Evolutionary conservation across 148 eudicot species (phyloP), one percentile per base, ranked within the genome.

Genomic region (Persicaria maculosa): DNA sequence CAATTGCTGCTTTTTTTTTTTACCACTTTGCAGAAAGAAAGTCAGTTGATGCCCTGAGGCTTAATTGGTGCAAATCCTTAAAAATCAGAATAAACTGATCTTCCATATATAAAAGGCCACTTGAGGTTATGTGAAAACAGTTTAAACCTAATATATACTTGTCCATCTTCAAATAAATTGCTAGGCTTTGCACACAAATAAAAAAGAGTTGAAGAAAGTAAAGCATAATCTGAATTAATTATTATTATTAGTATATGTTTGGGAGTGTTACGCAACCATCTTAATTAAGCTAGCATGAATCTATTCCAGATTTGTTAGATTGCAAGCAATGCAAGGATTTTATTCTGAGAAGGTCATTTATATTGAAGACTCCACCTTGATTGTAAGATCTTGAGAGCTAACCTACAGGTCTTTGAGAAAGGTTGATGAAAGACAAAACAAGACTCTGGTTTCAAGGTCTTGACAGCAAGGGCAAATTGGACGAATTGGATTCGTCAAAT

Each of bases 1-100:
- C 40, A 50, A 72, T 4, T 50, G 44, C 44, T 47, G 25, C 58
- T 50, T n/a, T n/a, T n/a, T n/a, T n/a, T n/a, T n/a, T n/a, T 72
- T 20, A 72, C 20, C 16, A 72, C 74, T 72, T 72, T 47, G 25
- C 36, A 7, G 25, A 72, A 72, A 72, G 74, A 44, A 48, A 14
- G 70, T 72, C 74, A 25, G 55, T 50, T 48, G 74, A 72, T 72
- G 50, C 74, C 54, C 43, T 14, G 9, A 46, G 22, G 36, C 53
- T 20, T n/a, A n/a, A n/a, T n/a, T 54, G 47, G 73, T 44, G 50
- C 36, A 72, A 25, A 25, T 47, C 40, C 74, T 72, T 17, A 20
- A 58, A 50, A 72, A 72, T 72, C 58, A 22, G 55, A 72, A 72
- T 47, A n/a, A 72, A 22, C 58, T 72, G 45, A 72, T 72, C 74